phyloP scores from a whole-genome alignment of 495 filamentous ascomycete genomes.

The Neurospora terricola region DNA sequence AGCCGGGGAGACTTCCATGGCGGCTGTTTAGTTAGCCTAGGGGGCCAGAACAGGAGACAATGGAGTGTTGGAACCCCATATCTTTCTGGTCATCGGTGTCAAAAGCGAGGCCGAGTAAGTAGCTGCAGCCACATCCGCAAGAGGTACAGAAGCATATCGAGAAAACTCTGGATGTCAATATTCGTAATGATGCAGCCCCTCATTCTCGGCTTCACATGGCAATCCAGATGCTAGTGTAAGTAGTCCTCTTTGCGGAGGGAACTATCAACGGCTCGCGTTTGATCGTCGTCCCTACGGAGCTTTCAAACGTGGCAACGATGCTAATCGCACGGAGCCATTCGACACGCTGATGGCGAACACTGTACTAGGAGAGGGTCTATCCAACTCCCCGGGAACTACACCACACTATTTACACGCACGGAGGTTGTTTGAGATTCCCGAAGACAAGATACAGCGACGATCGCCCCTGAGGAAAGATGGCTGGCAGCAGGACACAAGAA shows the following conservation, averaged over 20 bases:
- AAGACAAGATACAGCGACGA: background rate
- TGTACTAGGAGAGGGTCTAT: background rate
- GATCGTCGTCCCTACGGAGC: background rate
- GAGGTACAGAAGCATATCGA: background rate
- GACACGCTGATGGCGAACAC: background rate
- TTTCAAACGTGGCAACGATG: background rate
- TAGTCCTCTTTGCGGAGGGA: background rate
- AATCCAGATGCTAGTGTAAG: conserved; percentile 1
- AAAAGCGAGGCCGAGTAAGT: conserved; percentile 6
- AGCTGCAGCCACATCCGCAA: conserved; percentile 2
- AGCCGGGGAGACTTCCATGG: background rate
- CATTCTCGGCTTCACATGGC: conserved; percentile 1
- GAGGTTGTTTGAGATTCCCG: background rate
- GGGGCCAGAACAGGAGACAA: background rate
- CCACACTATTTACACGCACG: background rate
- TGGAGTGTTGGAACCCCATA: background rate
- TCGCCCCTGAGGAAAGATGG: background rate
- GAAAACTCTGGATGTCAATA: background rate
- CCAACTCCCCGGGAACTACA: background rate
- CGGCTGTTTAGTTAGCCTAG: background rate
- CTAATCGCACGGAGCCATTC: background rate
- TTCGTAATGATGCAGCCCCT: background rate
- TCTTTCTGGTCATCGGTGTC: background rate
- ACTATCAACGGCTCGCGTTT: background rate
- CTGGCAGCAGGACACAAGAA: background rate